phyloP scores from a whole-genome alignment of 2,329 filamentous ascomycete genomes.

The Alternaria metachromatica region DNA sequence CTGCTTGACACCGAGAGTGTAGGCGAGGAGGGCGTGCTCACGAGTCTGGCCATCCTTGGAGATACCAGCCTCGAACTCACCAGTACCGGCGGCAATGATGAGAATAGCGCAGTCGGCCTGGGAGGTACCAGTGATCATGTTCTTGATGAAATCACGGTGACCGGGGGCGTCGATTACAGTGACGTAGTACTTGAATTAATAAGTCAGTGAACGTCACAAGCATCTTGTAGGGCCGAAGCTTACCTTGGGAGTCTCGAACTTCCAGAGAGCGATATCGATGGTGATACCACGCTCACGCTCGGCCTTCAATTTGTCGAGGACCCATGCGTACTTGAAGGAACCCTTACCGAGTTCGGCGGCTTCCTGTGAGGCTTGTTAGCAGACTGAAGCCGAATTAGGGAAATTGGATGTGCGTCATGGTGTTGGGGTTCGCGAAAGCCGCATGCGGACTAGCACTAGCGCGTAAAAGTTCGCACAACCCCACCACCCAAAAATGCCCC shows the following conservation, averaged over 20 bases:
- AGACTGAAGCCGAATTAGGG: constrained; percentile 7
- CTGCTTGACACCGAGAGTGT: constrained; percentile 99
- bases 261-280: constrained; percentile 99
- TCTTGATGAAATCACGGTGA: constrained; percentile 99
- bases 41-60: constrained; percentile 99
- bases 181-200: too few relatives aligned
- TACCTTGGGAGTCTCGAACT: constrained; percentile 93
- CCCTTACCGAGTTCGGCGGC: constrained; percentile 99
- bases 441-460: constrained; percentile 43
- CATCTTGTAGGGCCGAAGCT: too few relatives aligned
- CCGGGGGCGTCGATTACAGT: constrained; percentile 64
- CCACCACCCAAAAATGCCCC: constrained; percentile 49
- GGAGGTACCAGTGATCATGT: constrained; percentile 99
- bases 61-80: constrained; percentile 99
- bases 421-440: constrained; percentile 39
- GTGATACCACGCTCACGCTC: constrained; percentile 99
- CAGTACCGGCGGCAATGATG: constrained; percentile 99
- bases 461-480: constrained; percentile 49
- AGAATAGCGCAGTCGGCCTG: constrained; percentile 99
- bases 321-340: constrained; percentile 99
- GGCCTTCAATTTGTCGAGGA: constrained; percentile 99
- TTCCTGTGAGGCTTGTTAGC: constrained; percentile 69
- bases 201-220: too few relatives aligned
- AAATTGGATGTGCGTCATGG: constrained; percentile 40
- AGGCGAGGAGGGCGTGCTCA: constrained; percentile 99